phyloP scores from a whole-genome alignment of 257 asterid genomes.

The Solanum gandarillasii region DNA sequence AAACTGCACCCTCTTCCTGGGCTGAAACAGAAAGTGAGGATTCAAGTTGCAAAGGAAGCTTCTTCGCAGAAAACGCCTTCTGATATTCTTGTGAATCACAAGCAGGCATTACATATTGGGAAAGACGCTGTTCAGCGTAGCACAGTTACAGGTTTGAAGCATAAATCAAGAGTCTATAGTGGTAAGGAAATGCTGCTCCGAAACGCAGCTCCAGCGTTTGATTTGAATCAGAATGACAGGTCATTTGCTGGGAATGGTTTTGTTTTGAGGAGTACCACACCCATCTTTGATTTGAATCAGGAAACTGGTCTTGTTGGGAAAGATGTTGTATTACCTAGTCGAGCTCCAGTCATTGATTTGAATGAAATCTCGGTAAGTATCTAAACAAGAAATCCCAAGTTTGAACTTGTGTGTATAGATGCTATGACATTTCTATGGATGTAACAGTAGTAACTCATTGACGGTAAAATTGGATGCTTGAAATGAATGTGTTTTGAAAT shows the following conservation, averaged over 20 bases:
- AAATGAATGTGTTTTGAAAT: not conserved
- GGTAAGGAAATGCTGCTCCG: constrained; percentile 14
- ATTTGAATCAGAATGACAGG: constrained; percentile 33
- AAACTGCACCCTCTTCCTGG: constrained; percentile 30
- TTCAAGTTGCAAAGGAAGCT: constrained; percentile 19
- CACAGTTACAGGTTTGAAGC: constrained; percentile 15
- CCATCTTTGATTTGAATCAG: constrained; percentile 48
- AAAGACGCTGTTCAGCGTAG: not conserved
- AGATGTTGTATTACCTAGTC: constrained; percentile 32
- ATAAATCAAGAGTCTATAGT: constrained; percentile 20
- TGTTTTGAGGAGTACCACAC: constrained; percentile 2
- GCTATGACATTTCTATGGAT: not conserved
- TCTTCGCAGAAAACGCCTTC: not conserved
- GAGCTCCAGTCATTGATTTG: constrained; percentile 71
- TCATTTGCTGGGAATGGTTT: constrained; percentile 20
- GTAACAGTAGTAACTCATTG: not conserved
- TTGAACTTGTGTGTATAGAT: not conserved
- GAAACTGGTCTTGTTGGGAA: constrained; percentile 24
- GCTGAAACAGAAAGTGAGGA: constrained; percentile 24
- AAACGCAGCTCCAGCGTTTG: constrained; percentile 1
- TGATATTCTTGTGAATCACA: constrained; percentile 15
- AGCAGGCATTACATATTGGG: constrained; percentile 2
- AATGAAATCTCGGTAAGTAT: constrained; percentile 69
- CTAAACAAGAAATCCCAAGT: not conserved
- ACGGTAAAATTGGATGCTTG: not conserved